These are phyloP conservation scores for Cyclocybe aegerita DNA, from an alignment of 768 basidiomycete species.

Conservation along the genomic window DNA sequence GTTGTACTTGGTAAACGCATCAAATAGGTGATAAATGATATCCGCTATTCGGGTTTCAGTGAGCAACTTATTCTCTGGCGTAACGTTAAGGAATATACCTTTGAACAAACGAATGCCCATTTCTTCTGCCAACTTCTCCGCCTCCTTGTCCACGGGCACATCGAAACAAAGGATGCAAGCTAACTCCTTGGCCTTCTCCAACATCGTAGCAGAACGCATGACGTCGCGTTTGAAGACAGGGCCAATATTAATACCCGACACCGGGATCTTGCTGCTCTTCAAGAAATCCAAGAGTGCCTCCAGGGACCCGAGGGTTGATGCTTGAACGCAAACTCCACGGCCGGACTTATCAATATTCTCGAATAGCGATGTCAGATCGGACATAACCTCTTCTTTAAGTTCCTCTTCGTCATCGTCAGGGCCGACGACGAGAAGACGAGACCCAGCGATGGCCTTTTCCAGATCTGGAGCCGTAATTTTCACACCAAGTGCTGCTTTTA, in stretches of 20 bases:
- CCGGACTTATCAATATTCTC: slow-evolving; percentile 94
- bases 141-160: slow-evolving; percentile 91
- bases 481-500: slow-evolving; percentile 95
- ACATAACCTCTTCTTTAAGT: slow-evolving; percentile 93
- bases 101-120: slow-evolving; percentile 94
- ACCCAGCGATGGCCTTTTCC: slow-evolving; percentile 98
- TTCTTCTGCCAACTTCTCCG: slow-evolving; percentile 88
- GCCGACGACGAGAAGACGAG: slow-evolving; percentile 86
- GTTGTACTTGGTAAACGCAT: slow-evolving; percentile 94
- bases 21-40: slow-evolving; percentile 98
- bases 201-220: slow-evolving; percentile 89
- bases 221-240: slow-evolving; percentile 95
- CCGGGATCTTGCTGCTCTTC: slow-evolving; percentile 93
- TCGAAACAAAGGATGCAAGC: slow-evolving; percentile 97
- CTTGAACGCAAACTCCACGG: slow-evolving; percentile 96
- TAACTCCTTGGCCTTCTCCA: slow-evolving; percentile 94
- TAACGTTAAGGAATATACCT: slow-evolving; percentile 46
- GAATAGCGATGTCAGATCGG: slow-evolving; percentile 84
- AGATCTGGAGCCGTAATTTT: slow-evolving; percentile 94
- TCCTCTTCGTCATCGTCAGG: slow-evolving; percentile 98
- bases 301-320: slow-evolving; percentile 93
- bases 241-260: slow-evolving; percentile 96
- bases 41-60: slow-evolving; percentile 59
- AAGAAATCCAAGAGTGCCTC: slow-evolving; percentile 97
- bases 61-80: slow-evolving; percentile 5